A percentile compares a stretch with the other conserved stretches of the same genome.
Conservation (phyloP, 2,329 filamentous ascomycete species). For the Paecilomyces formosus region DNA sequence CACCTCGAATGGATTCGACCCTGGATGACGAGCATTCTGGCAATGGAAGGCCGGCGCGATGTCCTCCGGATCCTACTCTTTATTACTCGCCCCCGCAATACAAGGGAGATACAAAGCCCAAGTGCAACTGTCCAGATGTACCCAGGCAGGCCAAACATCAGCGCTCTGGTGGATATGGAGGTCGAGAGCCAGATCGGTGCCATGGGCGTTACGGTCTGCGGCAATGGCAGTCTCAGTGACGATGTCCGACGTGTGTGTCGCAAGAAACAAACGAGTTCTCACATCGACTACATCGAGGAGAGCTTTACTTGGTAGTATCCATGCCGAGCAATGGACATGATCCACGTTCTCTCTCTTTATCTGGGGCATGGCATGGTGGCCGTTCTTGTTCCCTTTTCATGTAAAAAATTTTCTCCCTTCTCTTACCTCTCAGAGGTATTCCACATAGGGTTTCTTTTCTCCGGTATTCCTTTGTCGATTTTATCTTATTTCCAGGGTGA, state of each 20-base stretch:
- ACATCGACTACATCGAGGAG: slow-evolving; percentile 71
- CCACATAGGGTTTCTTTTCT: neutral
- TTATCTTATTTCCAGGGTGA: neutral
- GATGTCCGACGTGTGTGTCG: slow-evolving; percentile 66
- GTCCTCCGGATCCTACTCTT: slow-evolving; percentile 82
- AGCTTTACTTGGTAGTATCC: slow-evolving; percentile 51
- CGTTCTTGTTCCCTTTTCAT: neutral
- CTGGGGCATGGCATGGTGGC: neutral
- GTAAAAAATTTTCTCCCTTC: neutral
- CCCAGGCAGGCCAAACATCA: slow-evolving; percentile 77
- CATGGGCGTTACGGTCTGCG: slow-evolving; percentile 79
- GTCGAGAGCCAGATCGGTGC: slow-evolving; percentile 75
- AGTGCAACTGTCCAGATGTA: slow-evolving; percentile 84
- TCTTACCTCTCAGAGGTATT: too few relatives aligned
- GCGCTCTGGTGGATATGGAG: slow-evolving; percentile 72
- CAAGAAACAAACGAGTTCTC: slow-evolving; percentile 51
- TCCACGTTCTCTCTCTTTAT: neutral
- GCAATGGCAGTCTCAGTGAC: slow-evolving; percentile 66
- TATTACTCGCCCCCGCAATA: slow-evolving; percentile 77
- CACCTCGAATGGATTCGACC: slow-evolving; percentile 89
- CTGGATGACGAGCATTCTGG: slow-evolving; percentile 72
- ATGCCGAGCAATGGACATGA: neutral
- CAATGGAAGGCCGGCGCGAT: slow-evolving; percentile 72
- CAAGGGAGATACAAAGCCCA: slow-evolving; percentile 70
- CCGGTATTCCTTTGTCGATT: neutral